A percentile compares a stretch with the other conserved stretches of the same genome.
These are phyloP conservation scores for Pseudisothecium myosuroides DNA, from an alignment of 225 moss, liverwort and hornwort genomes.

Conservation along the genomic window DNA sequence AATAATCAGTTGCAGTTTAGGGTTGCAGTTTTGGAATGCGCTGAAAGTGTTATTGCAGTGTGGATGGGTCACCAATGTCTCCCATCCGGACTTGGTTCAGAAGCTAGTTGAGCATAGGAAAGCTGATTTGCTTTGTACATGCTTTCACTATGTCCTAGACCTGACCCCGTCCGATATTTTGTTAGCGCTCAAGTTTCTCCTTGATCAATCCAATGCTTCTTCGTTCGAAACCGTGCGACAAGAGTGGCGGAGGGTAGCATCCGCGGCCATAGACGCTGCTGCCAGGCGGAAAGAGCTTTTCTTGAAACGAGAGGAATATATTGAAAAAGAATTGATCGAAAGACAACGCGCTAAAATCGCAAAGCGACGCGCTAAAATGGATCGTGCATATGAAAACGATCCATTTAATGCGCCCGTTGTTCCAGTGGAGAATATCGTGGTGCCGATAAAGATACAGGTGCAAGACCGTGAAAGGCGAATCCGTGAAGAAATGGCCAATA, in stretches of 20 bases:
- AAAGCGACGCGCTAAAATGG: neutral
- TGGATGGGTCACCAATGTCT: slow-evolving; percentile 26
- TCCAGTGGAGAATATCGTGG: neutral
- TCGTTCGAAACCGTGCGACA: slow-evolving; percentile 33
- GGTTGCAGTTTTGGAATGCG: slow-evolving; percentile 42
- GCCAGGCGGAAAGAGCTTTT: neutral
- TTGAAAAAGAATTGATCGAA: neutral
- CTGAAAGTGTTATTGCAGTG: slow-evolving; percentile 24
- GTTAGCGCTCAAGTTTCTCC: slow-evolving; percentile 40
- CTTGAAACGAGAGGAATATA: neutral
- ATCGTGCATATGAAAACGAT: neutral
- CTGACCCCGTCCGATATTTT: slow-evolving; percentile 50
- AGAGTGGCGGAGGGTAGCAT: slow-evolving; percentile 51
- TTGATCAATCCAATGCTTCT: slow-evolving; percentile 21
- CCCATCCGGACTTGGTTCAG: slow-evolving; percentile 33
- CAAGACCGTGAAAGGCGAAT: neutral
- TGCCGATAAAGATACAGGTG: neutral
- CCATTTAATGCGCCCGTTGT: neutral
- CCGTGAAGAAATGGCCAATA: neutral
- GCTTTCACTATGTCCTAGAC: slow-evolving; percentile 40
- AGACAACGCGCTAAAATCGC: neutral
- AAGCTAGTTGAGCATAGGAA: slow-evolving; percentile 39
- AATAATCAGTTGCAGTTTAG: slow-evolving; percentile 38
- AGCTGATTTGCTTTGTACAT: slow-evolving; percentile 20
- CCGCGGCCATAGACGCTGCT: slow-evolving; percentile 23